Base-by-base conservation (phyloP, 176 grass and related monocot genomes). In the Guadua angustifolia region DNA sequence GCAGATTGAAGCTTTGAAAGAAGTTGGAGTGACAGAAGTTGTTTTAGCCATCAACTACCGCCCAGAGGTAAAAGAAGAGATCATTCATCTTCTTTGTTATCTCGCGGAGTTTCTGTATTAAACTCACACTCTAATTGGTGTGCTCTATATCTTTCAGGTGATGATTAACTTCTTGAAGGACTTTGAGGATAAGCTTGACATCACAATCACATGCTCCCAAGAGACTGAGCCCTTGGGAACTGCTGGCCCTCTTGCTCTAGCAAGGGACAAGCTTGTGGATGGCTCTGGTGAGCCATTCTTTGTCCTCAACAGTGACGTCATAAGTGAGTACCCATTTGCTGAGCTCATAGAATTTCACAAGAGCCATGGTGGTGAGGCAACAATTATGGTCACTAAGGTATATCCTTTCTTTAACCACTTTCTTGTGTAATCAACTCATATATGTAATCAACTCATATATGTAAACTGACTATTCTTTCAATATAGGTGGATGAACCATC, bases 311-410 rank as follows among this genome's bases (percentile, higher is more conserved):
- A 94, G 92, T 19, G 95, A 94, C 36, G 92, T 97, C 84, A 97
- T 94, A 68, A 97, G 92, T 7, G 95, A 94, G 86, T 97, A 97
- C 68, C 95, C 95, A 32, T 97, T 97, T 88, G 66, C 78, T 17
- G 90, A 97, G 82, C 89, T 97, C 79, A 88, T 97, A 24, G 7
- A 97, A 52, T 94, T 94, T 77, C 95, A 97, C 82, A 97, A 94
- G 70, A 66, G 78, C 19, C 92, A 97, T 82, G 92, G 88, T 5
- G 90, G 90, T 10, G 90, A 94, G 68, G 95, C 92, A 21, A 97
- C 95, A 82, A 97, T 94, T 72, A 94, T 94, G 92, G 95, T 97
- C 74, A 97, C 95, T 35, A 94, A 94, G 92, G 95, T 94, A 90
- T 47, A 77, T 32, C 64, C 51, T 67, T 86, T 24, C 5, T 82